Base-by-base conservation (phyloP, 2,329 filamentous ascomycete species). In the Penicillium sp. region DNA sequence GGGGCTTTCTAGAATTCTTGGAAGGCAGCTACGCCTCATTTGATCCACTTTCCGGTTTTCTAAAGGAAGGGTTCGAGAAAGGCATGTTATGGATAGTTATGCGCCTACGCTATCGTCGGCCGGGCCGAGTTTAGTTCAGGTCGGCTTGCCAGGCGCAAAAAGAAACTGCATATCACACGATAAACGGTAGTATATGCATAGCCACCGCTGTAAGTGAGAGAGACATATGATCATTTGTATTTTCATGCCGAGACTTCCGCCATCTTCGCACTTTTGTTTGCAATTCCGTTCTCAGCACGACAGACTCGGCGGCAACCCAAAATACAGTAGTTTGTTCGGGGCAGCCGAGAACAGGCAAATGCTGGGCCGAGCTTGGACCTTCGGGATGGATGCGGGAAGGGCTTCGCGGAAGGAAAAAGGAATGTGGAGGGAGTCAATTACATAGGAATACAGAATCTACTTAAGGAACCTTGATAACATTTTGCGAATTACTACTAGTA, bases 301-400 rank as follows among this genome's bases (percentile, higher is more conserved):
- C 5, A 51, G 12, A 1, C 45, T 49, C 49, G 49, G n/a, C 28
- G 47, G 6, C 17, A 13, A 9, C n/a, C n/a, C n/a, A 3, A 22
- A 49, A 44, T 3, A n/a, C n/a, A n/a, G n/a, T 30, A 17, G 24
- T n/a, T 10, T 28, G 4, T 24, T 51, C n/a, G 49, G 30, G 30
- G 2, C 45, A 12, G 49, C 49, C 49, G 30, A 35, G 49, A 13
- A 33, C 47, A 33, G 47, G 10, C 28, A 47, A 47, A 15, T 28
- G 24, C 22, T 17, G 44, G 24, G 24, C 49, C 49, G 49, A 51
- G 30, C 49, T 47, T 51, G 30, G 49, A 24, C 30, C 30, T 22
- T 22, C 49, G 49, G 30, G 49, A 51, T 51, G 49, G 28, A 51
- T 51, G 49, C 49, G 44, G 44, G 44, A 47, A 28, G 44, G 44